Percentiles rank a stretch among this genome's conserved stretches.
Evolutionary conservation across 805 yeast genomes (phyloP).

Genomic region (Wickerhamomyces xylosicus): DNA sequence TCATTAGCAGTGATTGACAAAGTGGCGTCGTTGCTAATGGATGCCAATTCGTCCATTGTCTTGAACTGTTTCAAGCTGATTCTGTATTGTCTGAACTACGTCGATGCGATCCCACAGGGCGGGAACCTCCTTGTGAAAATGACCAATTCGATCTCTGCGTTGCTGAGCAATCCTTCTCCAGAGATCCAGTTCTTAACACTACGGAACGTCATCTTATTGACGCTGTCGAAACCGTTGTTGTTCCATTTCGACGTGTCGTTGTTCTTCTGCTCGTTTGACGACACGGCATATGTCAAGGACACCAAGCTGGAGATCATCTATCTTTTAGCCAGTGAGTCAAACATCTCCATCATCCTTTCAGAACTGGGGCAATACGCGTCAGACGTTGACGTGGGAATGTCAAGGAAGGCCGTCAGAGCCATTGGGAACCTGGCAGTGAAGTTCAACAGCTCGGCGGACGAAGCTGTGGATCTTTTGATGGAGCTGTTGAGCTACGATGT

Average conservation of each 20-base stretch:
- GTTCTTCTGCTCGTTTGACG: conserved; percentile 77
- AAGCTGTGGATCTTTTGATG: conserved; percentile 53
- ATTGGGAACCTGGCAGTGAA: conserved; percentile 85
- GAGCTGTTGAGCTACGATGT: conserved; percentile 55
- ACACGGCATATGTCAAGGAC: conserved; percentile 81
- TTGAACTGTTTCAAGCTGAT: conserved; percentile 66
- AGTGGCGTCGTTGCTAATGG: conserved; percentile 63
- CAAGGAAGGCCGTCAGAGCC: conserved; percentile 79
- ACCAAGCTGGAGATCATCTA: conserved; percentile 84
- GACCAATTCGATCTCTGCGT: conserved; percentile 57
- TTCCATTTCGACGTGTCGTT: conserved; percentile 59
- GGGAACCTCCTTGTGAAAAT: conserved; percentile 45
- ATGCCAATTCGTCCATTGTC: conserved; percentile 73
- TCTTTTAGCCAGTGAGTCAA: conserved; percentile 57
- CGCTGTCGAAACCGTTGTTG: conserved; percentile 55
- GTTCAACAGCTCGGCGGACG: conserved; percentile 46
- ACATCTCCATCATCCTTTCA: conserved; percentile 49
- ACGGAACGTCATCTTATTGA: conserved; percentile 67
- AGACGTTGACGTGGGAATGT: conserved; percentile 79
- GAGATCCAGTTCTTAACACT: conserved; percentile 79
- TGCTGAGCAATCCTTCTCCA: conserved; percentile 57
- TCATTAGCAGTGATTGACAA: conserved; percentile 57
- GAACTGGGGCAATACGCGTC: conserved; percentile 83
- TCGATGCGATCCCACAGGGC: conserved; percentile 37
- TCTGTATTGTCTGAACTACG: conserved; percentile 64